These are phyloP conservation scores for Collariella sp. DNA, from an alignment of 495 filamentous ascomycete species.

Conservation along the genomic window DNA sequence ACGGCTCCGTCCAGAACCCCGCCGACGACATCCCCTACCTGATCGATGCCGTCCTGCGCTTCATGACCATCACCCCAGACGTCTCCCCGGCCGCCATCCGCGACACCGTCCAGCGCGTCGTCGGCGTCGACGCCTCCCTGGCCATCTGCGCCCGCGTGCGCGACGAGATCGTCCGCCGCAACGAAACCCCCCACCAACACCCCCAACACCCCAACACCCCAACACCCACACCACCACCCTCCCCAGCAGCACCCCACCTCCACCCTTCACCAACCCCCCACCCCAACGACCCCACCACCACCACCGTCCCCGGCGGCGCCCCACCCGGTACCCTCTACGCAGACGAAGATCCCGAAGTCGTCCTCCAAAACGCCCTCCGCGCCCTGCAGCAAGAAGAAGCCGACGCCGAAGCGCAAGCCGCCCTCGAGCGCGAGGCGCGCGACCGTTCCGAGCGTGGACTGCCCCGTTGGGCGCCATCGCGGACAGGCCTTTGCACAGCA, in stretches of 20 bases:
- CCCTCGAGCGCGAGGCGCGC: conserved; percentile 36
- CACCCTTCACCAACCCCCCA: conserved; percentile 2
- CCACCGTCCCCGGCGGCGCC: too few relatives aligned
- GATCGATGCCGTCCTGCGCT: conserved; percentile 39
- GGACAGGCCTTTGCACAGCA: conserved; percentile 27
- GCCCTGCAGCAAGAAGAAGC: conserved; percentile 42
- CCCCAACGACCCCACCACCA: conserved; percentile 11
- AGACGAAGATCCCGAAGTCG: conserved; percentile 42
- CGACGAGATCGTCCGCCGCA: conserved; percentile 40
- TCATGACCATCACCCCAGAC: conserved; percentile 40
- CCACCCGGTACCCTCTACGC: conserved; percentile 26
- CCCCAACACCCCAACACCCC: conserved; percentile 16
- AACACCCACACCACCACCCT: conserved; percentile 17
- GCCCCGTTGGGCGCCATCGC: conserved; percentile 23
- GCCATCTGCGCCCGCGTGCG: conserved; percentile 41
- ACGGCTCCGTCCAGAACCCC: conserved; percentile 32
- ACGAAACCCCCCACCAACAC: conserved; percentile 28
- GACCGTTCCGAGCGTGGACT: conserved; percentile 38
- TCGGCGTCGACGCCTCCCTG: conserved; percentile 40
- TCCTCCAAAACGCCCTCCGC: conserved; percentile 42
- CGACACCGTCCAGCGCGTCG: conserved; percentile 37
- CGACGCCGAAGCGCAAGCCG: conserved; percentile 40
- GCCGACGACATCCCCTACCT: conserved; percentile 44
- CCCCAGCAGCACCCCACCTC: neutral
- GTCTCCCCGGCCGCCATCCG: conserved; percentile 40